Evolutionary conservation across 441 rosid species (phyloP).

Genomic region (Isatis lusitanica): DNA sequence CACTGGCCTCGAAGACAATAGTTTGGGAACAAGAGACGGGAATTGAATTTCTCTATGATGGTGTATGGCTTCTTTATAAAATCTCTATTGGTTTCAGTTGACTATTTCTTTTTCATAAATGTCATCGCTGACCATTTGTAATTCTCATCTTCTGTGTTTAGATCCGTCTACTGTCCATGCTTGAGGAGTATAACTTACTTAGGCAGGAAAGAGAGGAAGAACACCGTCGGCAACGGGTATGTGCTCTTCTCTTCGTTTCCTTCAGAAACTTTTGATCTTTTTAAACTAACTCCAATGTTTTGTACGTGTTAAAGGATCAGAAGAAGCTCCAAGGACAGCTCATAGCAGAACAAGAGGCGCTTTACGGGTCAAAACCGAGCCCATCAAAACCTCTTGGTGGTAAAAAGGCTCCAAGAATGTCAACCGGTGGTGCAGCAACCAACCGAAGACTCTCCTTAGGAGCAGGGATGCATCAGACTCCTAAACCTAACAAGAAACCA

Average conservation of each 20-base stretch:
- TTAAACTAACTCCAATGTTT: constrained; percentile 5
- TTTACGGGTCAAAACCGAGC: constrained; percentile 87
- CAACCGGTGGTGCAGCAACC: constrained; percentile 61
- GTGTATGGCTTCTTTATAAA: constrained; percentile 53
- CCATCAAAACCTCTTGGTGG: constrained; percentile 68
- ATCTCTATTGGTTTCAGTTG: background rate
- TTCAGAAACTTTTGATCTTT: background rate
- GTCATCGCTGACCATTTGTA: background rate
- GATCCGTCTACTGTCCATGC: constrained; percentile 86
- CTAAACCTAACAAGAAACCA: constrained; percentile 57
- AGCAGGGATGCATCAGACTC: constrained; percentile 62
- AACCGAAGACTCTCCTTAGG: constrained; percentile 69
- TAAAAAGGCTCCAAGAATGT: constrained; percentile 68
- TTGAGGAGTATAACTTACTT: constrained; percentile 76
- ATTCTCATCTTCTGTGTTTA: constrained; percentile 17
- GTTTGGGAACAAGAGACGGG: constrained; percentile 94
- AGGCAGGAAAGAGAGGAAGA: constrained; percentile 94
- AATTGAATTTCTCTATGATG: constrained; percentile 78
- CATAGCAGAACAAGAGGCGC: constrained; percentile 81
- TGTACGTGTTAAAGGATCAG: constrained; percentile 49
- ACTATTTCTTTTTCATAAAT: background rate
- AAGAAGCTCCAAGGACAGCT: constrained; percentile 88
- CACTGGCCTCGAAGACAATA: constrained; percentile 76
- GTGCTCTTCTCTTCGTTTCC: constrained; percentile 1
- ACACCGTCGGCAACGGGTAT: constrained; percentile 82